Base-by-base conservation (phyloP, 2,329 filamentous ascomycete species). In the Cytospora piceae region DNA sequence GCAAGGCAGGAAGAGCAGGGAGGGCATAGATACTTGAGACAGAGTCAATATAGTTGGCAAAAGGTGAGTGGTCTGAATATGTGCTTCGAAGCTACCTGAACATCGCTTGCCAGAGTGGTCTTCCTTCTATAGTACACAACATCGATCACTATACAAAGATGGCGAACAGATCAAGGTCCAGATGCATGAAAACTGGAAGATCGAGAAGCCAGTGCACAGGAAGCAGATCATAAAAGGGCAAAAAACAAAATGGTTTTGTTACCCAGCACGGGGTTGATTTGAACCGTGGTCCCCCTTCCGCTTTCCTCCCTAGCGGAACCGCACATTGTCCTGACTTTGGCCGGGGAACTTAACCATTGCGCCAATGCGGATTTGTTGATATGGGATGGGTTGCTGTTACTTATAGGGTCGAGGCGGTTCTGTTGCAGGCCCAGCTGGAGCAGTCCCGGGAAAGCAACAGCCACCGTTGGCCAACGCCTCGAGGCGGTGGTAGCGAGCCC, bases 1-100 rank as follows among this genome's bases (percentile, higher is more conserved):
- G 3, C 73, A 78, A 58, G 76, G 75, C 7, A 70, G 73, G 56
- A 70, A 65, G 56, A 69, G 65, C 49, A 56, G 61, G 24, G 60
- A 56, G 24, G 9, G 39, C 7, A 32, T 61, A 1, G 29, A 39
- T 24, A 9, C 37, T 6, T 64, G 51, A 42, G 27, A 11, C 22
- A 42, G n/a, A 17, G 12, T 15, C 15, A 5, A 31, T 34, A 52
- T 20, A 29, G 29, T 32, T 29, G 17, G 12, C 20, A 34, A 29
- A 6, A 8, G 4, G 53, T 49, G 8, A n/a, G 14, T n/a, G 14
- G 4, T 20, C 1, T 22, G 31, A 1, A 17, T 24, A 5, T 17
- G 2, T n/a, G 52, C 5, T 6, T 56, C 6, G 27, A 55, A 42
- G 4, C 14, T 11, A n/a, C 42, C 2, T 22, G 20, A 34, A 14